Conservation (phyloP, 2,329 filamentous ascomycete species). For the Pseudonectria buxi region DNA sequence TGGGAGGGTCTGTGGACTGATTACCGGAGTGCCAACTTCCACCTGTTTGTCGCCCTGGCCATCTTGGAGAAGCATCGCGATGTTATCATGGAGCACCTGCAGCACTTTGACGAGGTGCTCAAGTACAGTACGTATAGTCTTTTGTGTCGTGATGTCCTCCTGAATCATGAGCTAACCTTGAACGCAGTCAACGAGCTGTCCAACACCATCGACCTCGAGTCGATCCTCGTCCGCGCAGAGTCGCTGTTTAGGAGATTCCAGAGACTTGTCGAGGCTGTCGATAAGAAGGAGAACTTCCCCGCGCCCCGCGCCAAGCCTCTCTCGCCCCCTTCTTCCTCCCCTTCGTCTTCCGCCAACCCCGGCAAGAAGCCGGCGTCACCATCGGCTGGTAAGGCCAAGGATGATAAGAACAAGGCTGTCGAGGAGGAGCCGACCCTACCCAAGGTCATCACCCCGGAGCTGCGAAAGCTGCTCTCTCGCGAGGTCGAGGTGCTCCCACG, state of each 20-base stretch:
- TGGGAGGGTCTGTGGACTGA: conserved; percentile 98
- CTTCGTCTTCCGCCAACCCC: conserved; percentile 5
- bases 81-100: conserved; percentile 89
- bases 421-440: conserved; percentile 28
- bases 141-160: not conserved
- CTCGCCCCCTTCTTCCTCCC: conserved; percentile 10
- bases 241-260: conserved; percentile 83
- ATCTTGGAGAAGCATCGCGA: conserved; percentile 95
- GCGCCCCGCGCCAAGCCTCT: conserved; percentile 30
- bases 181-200: conserved; percentile 89
- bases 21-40: conserved; percentile 80
- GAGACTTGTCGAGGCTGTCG: conserved; percentile 80
- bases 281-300: conserved; percentile 85
- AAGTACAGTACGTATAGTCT: conserved; percentile 69
- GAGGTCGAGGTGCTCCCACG: conserved; percentile 39
- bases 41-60: conserved; percentile 87
- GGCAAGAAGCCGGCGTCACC: conserved; percentile 9
- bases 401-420: conserved; percentile 31
- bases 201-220: conserved; percentile 82
- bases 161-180: conserved; percentile 9
- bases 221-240: conserved; percentile 82
- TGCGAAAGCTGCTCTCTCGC: conserved; percentile 46
- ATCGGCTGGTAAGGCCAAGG: conserved; percentile 8
- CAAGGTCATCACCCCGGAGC: conserved; percentile 50
- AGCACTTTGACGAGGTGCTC: conserved; percentile 92